Percentiles rank a stretch among this genome's conserved stretches.
phyloP scores from a whole-genome alignment of 257 asterid species.

The Penstemon eatonii region DNA sequence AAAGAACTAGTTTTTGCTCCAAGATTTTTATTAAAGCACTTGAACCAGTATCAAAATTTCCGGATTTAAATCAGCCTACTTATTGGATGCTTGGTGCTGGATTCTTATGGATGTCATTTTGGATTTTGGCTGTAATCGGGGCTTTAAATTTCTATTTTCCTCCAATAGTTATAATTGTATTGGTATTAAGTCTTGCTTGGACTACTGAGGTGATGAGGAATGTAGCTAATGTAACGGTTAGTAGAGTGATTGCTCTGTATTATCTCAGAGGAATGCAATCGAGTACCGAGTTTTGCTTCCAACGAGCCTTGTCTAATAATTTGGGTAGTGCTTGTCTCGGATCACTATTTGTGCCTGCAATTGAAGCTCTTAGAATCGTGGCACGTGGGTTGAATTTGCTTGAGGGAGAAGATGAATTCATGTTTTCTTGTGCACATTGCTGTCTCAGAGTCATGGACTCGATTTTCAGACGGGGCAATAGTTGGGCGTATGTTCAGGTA shows the following conservation, averaged over 20 bases:
- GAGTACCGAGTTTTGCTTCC: conserved; percentile 79
- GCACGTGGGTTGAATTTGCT: conserved; percentile 88
- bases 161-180: conserved; percentile 56
- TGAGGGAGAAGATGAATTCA: conserved; percentile 97
- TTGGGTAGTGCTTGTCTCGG: conserved; percentile 95
- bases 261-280: conserved; percentile 95
- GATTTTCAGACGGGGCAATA: conserved; percentile 79
- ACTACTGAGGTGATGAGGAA: conserved; percentile 97
- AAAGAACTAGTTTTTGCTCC: conserved; percentile 74
- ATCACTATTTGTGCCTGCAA: conserved; percentile 84
- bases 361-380: conserved; percentile 72
- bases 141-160: conserved; percentile 71
- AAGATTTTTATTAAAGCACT: conserved; percentile 67
- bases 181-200: conserved; percentile 82
- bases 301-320: conserved; percentile 74
- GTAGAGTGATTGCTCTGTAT: conserved; percentile 84
- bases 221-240: conserved; percentile 78
- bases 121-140: conserved; percentile 86
- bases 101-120: conserved; percentile 89
- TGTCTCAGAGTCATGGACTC: conserved; percentile 87
- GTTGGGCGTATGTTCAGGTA: conserved; percentile 99
- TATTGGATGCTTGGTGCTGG: conserved; percentile 82
- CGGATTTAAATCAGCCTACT: conserved; percentile 72
- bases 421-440: conserved; percentile 96
- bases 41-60: conserved; percentile 76